These are phyloP conservation scores for Colletotrichum eremochloae DNA, from an alignment of 2,329 filamentous ascomycete species.

Conservation along the genomic window DNA sequence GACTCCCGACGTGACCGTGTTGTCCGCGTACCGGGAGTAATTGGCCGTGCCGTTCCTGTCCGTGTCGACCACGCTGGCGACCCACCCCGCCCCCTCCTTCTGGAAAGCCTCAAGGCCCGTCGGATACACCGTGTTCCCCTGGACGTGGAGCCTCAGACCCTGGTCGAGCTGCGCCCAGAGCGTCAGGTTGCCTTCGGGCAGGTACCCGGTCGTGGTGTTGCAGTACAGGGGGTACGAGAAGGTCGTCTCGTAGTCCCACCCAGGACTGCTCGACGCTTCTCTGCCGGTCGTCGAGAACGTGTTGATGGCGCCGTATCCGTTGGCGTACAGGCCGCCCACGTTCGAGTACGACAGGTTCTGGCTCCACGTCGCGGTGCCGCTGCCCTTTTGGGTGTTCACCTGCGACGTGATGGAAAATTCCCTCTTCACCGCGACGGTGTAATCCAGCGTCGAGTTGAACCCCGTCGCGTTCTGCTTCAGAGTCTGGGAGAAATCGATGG, in stretches of 20 bases:
- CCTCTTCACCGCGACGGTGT: slow-evolving; percentile 69
- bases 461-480: slow-evolving; percentile 63
- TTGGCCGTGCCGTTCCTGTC: slow-evolving; percentile 69
- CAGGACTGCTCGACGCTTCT: slow-evolving; percentile 44
- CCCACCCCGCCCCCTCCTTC: slow-evolving; percentile 1
- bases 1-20: slow-evolving; percentile 62
- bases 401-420: slow-evolving; percentile 65
- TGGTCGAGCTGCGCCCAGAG: slow-evolving; percentile 59
- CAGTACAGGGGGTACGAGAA: slow-evolving; percentile 73
- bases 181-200: slow-evolving; percentile 59
- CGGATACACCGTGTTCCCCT: slow-evolving; percentile 63
- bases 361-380: slow-evolving; percentile 62
- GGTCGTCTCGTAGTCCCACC: slow-evolving; percentile 48
- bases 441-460: slow-evolving; percentile 70
- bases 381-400: slow-evolving; percentile 62
- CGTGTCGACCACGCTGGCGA: slow-evolving; percentile 58
- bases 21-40: slow-evolving; percentile 63
- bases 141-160: slow-evolving; percentile 53
- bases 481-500: slow-evolving; percentile 63
- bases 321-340: slow-evolving; percentile 54
- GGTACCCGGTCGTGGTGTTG: slow-evolving; percentile 62
- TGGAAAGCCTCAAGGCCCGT: slow-evolving; percentile 71
- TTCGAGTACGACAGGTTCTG: slow-evolving; percentile 70
- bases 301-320: slow-evolving; percentile 46
- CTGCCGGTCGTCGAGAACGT: slow-evolving; percentile 49